Evolutionary conservation across 495 filamentous ascomycete genomes (phyloP).

Genomic region (Podospora australis): DNA sequence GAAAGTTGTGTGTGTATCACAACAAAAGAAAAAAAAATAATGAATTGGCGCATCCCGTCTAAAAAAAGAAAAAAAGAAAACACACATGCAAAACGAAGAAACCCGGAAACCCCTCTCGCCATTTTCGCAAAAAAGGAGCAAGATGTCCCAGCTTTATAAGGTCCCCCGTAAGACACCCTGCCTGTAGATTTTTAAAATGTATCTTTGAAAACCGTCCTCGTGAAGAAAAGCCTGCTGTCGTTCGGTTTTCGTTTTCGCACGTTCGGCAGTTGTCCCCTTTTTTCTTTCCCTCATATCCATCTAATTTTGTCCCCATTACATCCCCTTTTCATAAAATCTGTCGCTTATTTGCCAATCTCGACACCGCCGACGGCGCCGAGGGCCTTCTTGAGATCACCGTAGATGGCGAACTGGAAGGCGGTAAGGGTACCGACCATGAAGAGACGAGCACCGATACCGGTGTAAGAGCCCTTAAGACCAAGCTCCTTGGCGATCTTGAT

Average conservation of each 20-base stretch:
- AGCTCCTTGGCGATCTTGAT: conserved; percentile 97
- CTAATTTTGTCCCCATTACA: neutral
- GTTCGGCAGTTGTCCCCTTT: neutral
- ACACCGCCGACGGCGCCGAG: conserved; percentile 64
- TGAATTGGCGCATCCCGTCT: neutral
- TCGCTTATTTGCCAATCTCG: conserved; percentile 56
- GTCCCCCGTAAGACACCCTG: neutral
- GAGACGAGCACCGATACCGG: conserved; percentile 88
- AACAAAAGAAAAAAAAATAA: neutral
- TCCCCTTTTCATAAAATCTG: neutral
- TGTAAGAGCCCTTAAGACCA: conserved; percentile 79
- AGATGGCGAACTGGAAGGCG: conserved; percentile 95
- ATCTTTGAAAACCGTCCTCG: too few relatives aligned
- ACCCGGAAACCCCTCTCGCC: neutral
- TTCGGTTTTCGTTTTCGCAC: neutral
- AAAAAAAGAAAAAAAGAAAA: too few relatives aligned
- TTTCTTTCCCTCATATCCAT: neutral
- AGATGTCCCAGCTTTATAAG: neutral
- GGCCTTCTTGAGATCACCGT: conserved; percentile 44
- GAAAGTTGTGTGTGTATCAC: too few relatives aligned
- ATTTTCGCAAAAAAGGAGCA: neutral
- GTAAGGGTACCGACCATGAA: conserved; percentile 78
- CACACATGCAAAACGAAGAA: neutral
- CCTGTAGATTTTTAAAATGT: neutral
- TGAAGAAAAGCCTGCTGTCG: too few relatives aligned